Percentiles rank a stretch among this genome's conserved stretches.
These are phyloP conservation scores for Ananas comosus DNA, from an alignment of 176 grass and related monocot species.

Conservation along the genomic window DNA sequence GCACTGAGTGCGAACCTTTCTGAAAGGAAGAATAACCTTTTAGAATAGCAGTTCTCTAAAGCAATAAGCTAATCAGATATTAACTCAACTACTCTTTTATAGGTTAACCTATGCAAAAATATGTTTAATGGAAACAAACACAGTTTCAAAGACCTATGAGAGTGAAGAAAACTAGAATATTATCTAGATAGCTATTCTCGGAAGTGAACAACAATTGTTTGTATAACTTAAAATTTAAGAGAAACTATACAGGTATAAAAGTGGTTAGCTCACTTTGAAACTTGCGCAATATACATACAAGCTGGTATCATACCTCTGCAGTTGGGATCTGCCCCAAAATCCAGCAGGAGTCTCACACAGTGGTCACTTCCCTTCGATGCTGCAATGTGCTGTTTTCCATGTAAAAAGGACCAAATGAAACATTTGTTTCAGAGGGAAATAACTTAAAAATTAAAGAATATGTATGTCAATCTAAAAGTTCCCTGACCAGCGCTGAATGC, in stretches of 20 bases:
- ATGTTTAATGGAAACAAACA: not conserved
- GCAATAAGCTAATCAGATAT: too few relatives aligned
- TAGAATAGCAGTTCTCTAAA: too few relatives aligned
- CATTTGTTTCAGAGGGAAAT: constrained; percentile 12
- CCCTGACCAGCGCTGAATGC: constrained; percentile 63
- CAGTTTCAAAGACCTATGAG: not conserved
- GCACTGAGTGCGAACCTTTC: too few relatives aligned
- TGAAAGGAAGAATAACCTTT: too few relatives aligned
- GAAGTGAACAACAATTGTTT: not conserved
- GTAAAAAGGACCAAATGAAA: constrained; percentile 8
- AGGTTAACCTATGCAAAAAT: not conserved
- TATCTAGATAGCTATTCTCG: not conserved
- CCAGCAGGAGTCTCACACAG: constrained; percentile 55
- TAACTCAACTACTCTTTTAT: too few relatives aligned
- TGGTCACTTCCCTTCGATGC: constrained; percentile 74
- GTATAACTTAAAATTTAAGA: not conserved
- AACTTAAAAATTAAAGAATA: not conserved
- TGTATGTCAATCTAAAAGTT: not conserved
- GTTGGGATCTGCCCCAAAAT: constrained; percentile 80
- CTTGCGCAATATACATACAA: not conserved
- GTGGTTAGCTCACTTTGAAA: not conserved
- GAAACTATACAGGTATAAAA: not conserved
- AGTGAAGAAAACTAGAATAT: not conserved
- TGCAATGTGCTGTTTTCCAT: constrained; percentile 73
- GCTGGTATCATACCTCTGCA: constrained; percentile 40